These are phyloP conservation scores for Rhododendron griersonianum DNA, from an alignment of 148 eudicot genomes.

Conservation along the genomic window DNA sequence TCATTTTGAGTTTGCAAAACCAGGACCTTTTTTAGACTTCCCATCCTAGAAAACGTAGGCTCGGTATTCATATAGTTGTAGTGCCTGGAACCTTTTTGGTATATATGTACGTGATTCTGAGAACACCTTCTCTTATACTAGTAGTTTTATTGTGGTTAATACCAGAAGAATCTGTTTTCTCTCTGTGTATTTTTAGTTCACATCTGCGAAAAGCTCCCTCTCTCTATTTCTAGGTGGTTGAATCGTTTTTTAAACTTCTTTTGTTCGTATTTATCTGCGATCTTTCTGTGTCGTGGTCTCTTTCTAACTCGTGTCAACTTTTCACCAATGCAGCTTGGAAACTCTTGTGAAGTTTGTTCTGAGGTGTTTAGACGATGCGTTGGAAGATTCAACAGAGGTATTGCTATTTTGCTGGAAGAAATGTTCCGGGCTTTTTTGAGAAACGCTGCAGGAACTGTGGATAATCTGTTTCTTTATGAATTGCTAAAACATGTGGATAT, in stretches of 20 bases:
- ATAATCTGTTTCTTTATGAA: neutral
- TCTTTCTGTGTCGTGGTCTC: neutral
- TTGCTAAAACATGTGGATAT: constrained; percentile 38
- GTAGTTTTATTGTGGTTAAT: neutral
- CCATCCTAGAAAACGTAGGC: neutral
- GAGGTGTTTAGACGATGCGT: neutral
- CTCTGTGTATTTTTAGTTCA: neutral
- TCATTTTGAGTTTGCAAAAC: neutral
- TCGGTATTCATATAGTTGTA: neutral
- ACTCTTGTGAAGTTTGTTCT: constrained; percentile 29
- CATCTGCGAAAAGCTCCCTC: neutral
- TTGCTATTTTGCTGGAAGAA: constrained; percentile 3
- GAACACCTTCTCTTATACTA: neutral
- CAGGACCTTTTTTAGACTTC: neutral
- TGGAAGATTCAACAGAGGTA: neutral
- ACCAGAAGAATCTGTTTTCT: neutral
- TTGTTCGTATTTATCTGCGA: neutral
- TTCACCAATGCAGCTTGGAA: constrained; percentile 49
- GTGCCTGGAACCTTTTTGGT: neutral
- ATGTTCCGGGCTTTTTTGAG: neutral
- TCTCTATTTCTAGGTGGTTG: neutral
- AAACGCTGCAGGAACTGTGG: constrained; percentile 16
- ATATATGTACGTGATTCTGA: neutral
- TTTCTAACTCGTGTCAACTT: neutral
- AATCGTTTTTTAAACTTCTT: neutral